Conservation (phyloP, 176 grass and related monocot genomes). For the Themeda triandra region DNA sequence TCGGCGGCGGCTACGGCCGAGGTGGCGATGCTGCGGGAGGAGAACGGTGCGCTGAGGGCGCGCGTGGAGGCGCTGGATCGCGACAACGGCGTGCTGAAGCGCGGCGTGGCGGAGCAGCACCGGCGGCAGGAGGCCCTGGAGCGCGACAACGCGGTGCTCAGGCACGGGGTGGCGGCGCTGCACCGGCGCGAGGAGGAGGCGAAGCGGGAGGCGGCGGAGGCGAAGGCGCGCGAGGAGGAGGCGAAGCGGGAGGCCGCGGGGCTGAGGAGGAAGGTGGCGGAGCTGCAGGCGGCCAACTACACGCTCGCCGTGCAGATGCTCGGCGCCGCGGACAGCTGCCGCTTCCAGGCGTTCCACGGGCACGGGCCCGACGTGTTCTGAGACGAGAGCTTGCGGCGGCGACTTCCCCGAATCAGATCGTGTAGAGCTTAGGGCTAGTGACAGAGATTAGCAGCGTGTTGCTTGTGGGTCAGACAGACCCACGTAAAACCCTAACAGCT, state of each 20-base stretch:
- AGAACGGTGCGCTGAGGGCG: too few species aligned
- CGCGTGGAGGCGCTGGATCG: not conserved
- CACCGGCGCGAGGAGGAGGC: not conserved
- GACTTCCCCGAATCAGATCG: too few species aligned
- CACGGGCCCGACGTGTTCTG: not conserved
- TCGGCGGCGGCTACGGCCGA: too few species aligned
- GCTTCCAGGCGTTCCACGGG: not conserved
- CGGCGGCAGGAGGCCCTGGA: too few species aligned
- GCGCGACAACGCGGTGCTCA: too few species aligned
- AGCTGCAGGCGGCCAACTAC: slow-evolving; percentile 32
- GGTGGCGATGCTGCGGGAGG: not conserved
- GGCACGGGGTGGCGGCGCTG: slow-evolving; percentile 1
- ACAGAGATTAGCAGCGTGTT: not conserved
- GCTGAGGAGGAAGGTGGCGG: slow-evolving; percentile 7
- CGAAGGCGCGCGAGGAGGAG: not conserved
- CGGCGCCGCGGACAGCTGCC: too few species aligned
- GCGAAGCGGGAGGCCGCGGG: not conserved
- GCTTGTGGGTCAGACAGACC: too few species aligned
- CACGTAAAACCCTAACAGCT: too few species aligned
- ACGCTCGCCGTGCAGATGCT: too few species aligned
- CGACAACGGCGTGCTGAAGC: too few species aligned
- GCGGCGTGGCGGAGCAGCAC: too few species aligned
- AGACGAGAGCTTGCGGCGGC: too few species aligned
- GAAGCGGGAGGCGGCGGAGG: not conserved
- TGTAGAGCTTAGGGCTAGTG: not conserved